Evolutionary conservation across 2,329 filamentous ascomycete species (phyloP).

Genomic region (Apiospora sp.): DNA sequence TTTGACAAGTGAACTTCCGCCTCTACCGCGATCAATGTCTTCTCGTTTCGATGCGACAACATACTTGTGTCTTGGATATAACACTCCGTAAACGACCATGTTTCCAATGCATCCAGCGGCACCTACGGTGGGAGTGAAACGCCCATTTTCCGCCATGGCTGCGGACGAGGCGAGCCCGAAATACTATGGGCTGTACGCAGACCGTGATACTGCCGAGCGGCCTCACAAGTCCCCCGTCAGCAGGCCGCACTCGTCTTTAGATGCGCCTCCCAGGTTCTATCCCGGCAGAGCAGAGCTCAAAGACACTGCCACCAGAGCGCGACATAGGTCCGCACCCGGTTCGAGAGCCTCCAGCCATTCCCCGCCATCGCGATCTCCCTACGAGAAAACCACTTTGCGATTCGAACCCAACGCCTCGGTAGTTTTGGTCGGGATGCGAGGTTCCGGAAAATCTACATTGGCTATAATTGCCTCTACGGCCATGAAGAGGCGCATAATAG

Average conservation of each 20-base stretch:
- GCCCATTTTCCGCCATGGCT: slow-evolving; percentile 47
- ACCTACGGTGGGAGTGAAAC: slow-evolving; percentile 50
- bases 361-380: slow-evolving; percentile 38
- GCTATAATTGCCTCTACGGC: slow-evolving; percentile 78
- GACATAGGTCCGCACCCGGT: background rate
- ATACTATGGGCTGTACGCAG: slow-evolving; percentile 25
- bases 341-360: slow-evolving; percentile 30
- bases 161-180: slow-evolving; percentile 33
- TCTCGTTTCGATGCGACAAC: background rate
- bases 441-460: slow-evolving; percentile 78
- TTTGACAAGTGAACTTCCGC: slow-evolving; percentile 2
- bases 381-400: slow-evolving; percentile 6
- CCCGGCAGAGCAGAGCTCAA: background rate
- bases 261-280: background rate
- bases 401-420: slow-evolving; percentile 73
- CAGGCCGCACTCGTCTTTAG: background rate
- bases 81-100: background rate
- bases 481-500: slow-evolving; percentile 72
- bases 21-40: background rate
- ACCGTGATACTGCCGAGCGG: background rate
- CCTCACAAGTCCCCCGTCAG: background rate
- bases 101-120: slow-evolving; percentile 32
- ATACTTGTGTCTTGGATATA: background rate
- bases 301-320: background rate
- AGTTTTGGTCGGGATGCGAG: slow-evolving; percentile 75